Base-by-base conservation (phyloP, 1,284 basidiomycete species). In the Ganoderma leucocontextum region DNA sequence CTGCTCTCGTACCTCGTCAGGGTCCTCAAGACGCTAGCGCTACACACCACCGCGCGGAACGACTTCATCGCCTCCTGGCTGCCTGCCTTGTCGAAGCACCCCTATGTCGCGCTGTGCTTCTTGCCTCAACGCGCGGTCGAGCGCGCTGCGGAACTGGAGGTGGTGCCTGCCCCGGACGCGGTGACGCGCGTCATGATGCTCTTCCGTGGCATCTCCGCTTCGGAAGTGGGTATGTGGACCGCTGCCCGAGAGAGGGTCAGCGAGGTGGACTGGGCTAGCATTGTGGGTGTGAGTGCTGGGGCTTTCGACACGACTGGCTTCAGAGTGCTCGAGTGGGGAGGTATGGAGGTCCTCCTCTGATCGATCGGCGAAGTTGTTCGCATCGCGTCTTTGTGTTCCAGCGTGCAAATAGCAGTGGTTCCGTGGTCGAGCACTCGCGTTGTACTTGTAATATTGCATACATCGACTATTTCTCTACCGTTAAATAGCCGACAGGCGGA, bases 61-160 rank as follows among this genome's bases (percentile, higher is more conserved):
- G 82, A 81, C 6, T 85, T 85, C 72, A 82, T 85, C 67, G 82
- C 79, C 74, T 79, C 59, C 33, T 86, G 84, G 84, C 80, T 85
- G 8, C 83, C 84, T 0, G 76, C 76, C 4, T 70, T 85, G 33
- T 67, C 80, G 47, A 82, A 79, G 65, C 80, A 85, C 73, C 72
- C 76, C 19, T 72, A 82, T 61, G 72, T 86, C 62, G 83, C 83
- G 0, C 74, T 87, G 7, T 80, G 84, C 6, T 87, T 87, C 75
- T 60, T 86, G 2, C 78, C 82, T 0, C 85, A 85, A 67, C 70
- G 67, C 0, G 77, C 77, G 22, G 86, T 83, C 73, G 81, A 81
- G 64, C 66, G 65, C 6, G 79, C 83, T 0, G 84, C 83, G 0
- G 77, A 75, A 2, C 75, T 86, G 38, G 72, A 73, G 6, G 71